phyloP scores from a whole-genome alignment of 331 rosid species.

The Pyracantha coccinea region DNA sequence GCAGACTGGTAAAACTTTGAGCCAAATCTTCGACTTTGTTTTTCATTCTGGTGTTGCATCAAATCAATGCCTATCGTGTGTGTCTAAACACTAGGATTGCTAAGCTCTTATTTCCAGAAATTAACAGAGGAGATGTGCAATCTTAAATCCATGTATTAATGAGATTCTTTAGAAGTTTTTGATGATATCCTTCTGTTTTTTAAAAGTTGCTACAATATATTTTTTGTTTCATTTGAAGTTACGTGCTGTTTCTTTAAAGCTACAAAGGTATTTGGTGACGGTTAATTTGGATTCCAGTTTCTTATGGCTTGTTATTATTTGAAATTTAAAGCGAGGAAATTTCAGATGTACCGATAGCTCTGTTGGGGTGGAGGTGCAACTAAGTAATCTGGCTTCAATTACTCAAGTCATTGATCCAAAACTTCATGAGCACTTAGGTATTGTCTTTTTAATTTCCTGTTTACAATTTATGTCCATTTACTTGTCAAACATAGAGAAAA shows the following conservation, averaged over 20 bases:
- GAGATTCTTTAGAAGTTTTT: background rate
- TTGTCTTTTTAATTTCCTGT: background rate
- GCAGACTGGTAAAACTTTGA: conserved; percentile 68
- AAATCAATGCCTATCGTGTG: background rate
- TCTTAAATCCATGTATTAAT: background rate
- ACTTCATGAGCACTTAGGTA: conserved; percentile 97
- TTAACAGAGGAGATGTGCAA: background rate
- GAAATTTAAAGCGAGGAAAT: conserved; percentile 74
- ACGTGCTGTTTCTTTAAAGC: background rate
- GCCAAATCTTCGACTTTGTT: background rate
- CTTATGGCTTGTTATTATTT: conserved; percentile 33
- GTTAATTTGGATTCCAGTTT: conserved; percentile 21
- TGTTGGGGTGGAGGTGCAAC: conserved; percentile 87
- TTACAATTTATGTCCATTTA: conserved; percentile 7
- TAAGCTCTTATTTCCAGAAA: background rate
- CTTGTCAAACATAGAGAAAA: background rate
- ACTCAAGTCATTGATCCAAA: conserved; percentile 97
- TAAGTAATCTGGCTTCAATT: conserved; percentile 71
- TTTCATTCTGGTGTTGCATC: background rate
- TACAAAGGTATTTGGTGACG: background rate
- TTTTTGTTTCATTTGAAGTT: background rate
- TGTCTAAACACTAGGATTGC: background rate
- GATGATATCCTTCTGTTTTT: background rate
- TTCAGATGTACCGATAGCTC: conserved; percentile 85
- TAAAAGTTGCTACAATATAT: background rate